Conservation (phyloP, 1,139 yeast genomes). For the Candida tunisiensis region DNA sequence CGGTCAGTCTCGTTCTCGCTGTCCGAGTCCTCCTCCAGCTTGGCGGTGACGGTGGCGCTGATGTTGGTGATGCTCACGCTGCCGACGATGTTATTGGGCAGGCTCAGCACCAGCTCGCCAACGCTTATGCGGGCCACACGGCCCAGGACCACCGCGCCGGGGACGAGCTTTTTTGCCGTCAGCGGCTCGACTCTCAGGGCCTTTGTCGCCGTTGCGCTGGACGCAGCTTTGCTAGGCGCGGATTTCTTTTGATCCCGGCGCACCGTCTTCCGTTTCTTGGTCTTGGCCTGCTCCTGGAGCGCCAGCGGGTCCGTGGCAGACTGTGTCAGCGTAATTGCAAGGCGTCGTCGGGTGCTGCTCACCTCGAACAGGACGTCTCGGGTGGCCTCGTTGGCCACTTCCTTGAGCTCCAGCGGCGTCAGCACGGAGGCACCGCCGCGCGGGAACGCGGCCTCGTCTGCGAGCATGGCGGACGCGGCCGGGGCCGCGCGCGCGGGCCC, state of each 20-base stretch:
- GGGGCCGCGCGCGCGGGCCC: background rate
- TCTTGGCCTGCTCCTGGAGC: slow-evolving; percentile 12
- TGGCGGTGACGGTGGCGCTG: slow-evolving; percentile 41
- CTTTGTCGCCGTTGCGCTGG: slow-evolving; percentile 11
- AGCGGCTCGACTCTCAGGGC: slow-evolving; percentile 38
- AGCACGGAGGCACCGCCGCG: slow-evolving; percentile 72
- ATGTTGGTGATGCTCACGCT: slow-evolving; percentile 63
- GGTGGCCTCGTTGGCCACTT: slow-evolving; percentile 84
- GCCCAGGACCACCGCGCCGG: slow-evolving; percentile 66
- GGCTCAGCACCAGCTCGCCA: slow-evolving; percentile 47
- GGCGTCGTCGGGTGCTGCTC: slow-evolving; percentile 3
- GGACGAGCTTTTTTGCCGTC: slow-evolving; percentile 39
- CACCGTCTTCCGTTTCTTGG: slow-evolving; percentile 13
- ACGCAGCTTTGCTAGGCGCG: slow-evolving; percentile 5
- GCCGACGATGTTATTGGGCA: slow-evolving; percentile 78
- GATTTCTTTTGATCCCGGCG: slow-evolving; percentile 8
- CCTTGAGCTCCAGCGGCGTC: slow-evolving; percentile 82
- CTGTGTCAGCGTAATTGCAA: too few relatives aligned
- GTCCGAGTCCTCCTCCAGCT: slow-evolving; percentile 34
- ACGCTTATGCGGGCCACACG: slow-evolving; percentile 47
- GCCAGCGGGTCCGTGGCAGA: slow-evolving; percentile 2
- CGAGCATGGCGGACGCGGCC: slow-evolving; percentile 6
- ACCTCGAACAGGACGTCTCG: slow-evolving; percentile 50
- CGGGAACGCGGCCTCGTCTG: slow-evolving; percentile 53
- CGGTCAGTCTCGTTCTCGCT: slow-evolving; percentile 18